Evolutionary conservation across 2,329 filamentous ascomycete genomes (phyloP).

Genomic region (Fusarium devonianum): DNA sequence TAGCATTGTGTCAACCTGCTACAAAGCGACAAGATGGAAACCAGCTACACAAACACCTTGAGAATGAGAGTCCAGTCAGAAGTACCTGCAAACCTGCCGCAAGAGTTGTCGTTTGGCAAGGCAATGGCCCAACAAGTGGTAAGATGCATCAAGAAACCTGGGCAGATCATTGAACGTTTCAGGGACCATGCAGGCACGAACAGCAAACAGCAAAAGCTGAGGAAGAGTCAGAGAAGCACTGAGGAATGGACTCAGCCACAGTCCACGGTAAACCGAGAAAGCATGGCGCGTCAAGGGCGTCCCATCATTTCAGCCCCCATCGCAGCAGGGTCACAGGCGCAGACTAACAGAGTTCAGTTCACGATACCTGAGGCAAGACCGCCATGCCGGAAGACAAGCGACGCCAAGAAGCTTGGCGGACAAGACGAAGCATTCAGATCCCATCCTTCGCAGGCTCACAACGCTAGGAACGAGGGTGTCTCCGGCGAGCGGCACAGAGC

Average conservation of each 20-base stretch:
- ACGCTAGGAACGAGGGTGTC: too few species aligned
- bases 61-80: not conserved
- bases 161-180: constrained; percentile 4
- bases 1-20: not conserved
- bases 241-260: not conserved
- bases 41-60: not conserved
- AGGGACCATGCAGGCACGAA: not conserved
- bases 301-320: constrained; percentile 2
- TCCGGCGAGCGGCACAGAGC: too few species aligned
- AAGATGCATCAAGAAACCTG: not conserved
- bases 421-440: constrained; percentile 5
- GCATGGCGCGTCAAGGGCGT: not conserved
- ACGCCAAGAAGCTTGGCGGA: not conserved
- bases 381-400: not conserved
- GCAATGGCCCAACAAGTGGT: not conserved
- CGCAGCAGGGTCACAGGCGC: not conserved
- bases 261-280: not conserved
- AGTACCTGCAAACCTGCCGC: not conserved
- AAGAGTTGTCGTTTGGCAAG: not conserved
- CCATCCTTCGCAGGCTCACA: constrained; percentile 7
- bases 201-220: not conserved
- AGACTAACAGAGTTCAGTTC: not conserved
- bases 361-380: not conserved
- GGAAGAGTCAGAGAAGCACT: not conserved
- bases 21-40: constrained; percentile 5